A percentile compares a stretch with the other conserved stretches of the same genome.
These are phyloP conservation scores for Cichorium intybus DNA, from an alignment of 140 eudicot genomes.

Conservation along the genomic window DNA sequence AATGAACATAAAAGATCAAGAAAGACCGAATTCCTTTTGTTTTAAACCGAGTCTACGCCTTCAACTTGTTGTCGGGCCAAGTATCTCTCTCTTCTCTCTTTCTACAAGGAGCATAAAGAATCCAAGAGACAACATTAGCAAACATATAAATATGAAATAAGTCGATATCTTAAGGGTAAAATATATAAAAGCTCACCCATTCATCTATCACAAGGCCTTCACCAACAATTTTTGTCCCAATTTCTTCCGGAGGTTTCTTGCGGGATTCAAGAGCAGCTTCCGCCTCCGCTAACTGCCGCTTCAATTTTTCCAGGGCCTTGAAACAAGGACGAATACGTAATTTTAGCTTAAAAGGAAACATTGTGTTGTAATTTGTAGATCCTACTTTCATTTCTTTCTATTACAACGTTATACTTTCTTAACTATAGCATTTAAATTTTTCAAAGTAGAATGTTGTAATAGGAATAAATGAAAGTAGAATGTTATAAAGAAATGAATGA, in stretches of 20 bases:
- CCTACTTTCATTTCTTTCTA: too few relatives aligned
- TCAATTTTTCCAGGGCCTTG: slow-evolving; percentile 83
- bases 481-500: not conserved
- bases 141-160: not conserved
- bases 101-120: slow-evolving; percentile 38
- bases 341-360: slow-evolving; percentile 1
- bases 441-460: too few relatives aligned
- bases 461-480: not conserved
- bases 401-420: too few relatives aligned
- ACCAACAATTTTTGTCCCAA: slow-evolving; percentile 73
- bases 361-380: too few relatives aligned
- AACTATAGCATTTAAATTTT: too few relatives aligned
- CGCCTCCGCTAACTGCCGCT: slow-evolving; percentile 84
- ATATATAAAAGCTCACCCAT: slow-evolving; percentile 64
- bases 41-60: slow-evolving; percentile 69
- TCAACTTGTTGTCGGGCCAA: slow-evolving; percentile 94
- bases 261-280: slow-evolving; percentile 91
- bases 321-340: slow-evolving; percentile 10
- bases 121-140: not conserved
- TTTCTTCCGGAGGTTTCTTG: slow-evolving; percentile 83
- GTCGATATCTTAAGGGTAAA: too few relatives aligned
- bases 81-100: slow-evolving; percentile 93
- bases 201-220: slow-evolving; percentile 98
- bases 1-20: slow-evolving; percentile 7
- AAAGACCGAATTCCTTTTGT: slow-evolving; percentile 17